Evolutionary conservation across 352 stramenopile species (phyloP).

Genomic region (Halophytophthora polymorphica): DNA sequence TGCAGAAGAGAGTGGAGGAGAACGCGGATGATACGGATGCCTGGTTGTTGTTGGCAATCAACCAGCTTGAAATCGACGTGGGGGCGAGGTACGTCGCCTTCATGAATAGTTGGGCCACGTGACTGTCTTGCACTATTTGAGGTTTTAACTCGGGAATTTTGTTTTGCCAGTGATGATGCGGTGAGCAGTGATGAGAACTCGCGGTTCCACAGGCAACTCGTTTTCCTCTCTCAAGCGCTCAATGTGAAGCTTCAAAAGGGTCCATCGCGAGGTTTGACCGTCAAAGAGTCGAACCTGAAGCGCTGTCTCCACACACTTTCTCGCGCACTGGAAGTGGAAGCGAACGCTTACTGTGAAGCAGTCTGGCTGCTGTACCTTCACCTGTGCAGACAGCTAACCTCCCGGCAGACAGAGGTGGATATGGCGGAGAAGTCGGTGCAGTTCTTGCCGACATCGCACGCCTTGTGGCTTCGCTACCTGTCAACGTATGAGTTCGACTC

Average conservation of each 20-base stretch:
- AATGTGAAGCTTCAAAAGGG: constrained; percentile 11
- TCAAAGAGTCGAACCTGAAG: constrained; percentile 26
- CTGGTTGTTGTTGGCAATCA: constrained; percentile 51
- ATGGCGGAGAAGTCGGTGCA: constrained; percentile 36
- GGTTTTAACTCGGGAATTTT: constrained; percentile 1
- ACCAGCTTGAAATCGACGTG: constrained; percentile 44
- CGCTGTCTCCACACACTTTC: constrained; percentile 35
- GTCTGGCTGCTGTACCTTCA: constrained; percentile 44
- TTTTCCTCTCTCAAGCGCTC: constrained; percentile 24
- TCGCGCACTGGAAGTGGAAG: constrained; percentile 40
- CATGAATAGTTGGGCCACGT: neutral
- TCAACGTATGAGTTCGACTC: constrained; percentile 37
- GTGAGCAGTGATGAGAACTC: constrained; percentile 18
- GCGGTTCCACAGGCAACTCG: constrained; percentile 25
- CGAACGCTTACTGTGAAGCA: constrained; percentile 40
- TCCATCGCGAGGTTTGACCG: constrained; percentile 5
- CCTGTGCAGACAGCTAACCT: constrained; percentile 24
- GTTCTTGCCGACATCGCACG: constrained; percentile 39
- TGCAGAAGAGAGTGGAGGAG: constrained; percentile 32
- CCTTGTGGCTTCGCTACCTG: constrained; percentile 40
- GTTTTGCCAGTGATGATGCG: constrained; percentile 26
- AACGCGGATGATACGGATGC: constrained; percentile 28
- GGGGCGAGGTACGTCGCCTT: constrained; percentile 23
- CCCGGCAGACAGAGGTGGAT: constrained; percentile 30
- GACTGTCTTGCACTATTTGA: neutral